Base-by-base conservation (phyloP, 345 rosid species). In the Brassica incana region DNA sequence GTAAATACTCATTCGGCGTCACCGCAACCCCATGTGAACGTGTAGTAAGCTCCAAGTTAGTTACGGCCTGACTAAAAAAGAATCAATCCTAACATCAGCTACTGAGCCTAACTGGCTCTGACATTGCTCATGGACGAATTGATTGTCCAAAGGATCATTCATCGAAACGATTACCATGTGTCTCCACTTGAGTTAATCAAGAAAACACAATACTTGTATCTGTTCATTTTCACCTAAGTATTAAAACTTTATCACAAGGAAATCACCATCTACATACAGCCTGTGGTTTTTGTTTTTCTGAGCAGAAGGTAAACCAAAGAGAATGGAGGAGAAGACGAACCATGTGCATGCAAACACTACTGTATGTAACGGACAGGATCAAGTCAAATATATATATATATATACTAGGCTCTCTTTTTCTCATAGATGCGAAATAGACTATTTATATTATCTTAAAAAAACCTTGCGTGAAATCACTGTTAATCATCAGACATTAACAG, bases 1-100 rank as follows among this genome's bases (percentile, higher is more conserved):
- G 16, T 52, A 35, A 23, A 12, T 63, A 60, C 69, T 48, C 11
- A 58, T 14, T 29, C 1, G 30, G 54, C 40, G 25, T 40, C 67
- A 72, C 25, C 18, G 30, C 69, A 5, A 50, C n/a, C 48, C 40
- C 56, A 65, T 65, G 48, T 48, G 68, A 40, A 40, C 2, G 35
- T 11, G 8, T 6, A 58, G 18, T 36, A n/a, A 40, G 76, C 38
- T 73, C 59, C 56, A 73, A 73, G 68, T 73, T 14, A 73, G 59
- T 58, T 33, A 35, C 63, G 66, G 48, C 20, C 20, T 45, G 59
- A 32, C n/a, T 8, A 0, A 48, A 29, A 50, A 69, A 50, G 36
- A 16, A 66, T 15, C 23, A 35, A 65, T 20, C 8, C 14, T 16
- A 35, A 1, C 50, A 4, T 35, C 69, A 16, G 68, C 67, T 6